phyloP scores from a whole-genome alignment of 805 yeast species.

The Hyphopichia homilentoma region DNA sequence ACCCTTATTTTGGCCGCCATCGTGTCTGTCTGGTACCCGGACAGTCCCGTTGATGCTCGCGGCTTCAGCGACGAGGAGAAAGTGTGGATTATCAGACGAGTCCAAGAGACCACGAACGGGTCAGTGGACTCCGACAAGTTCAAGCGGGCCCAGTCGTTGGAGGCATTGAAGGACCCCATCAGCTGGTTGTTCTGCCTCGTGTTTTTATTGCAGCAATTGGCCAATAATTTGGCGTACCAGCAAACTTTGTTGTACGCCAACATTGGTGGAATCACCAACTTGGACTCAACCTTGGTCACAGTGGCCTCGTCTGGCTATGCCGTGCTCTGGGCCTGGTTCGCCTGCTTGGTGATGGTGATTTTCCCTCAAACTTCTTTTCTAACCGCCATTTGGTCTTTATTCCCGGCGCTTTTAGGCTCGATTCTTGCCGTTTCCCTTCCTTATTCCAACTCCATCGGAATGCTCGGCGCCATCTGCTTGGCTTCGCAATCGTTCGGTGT shows the following conservation, averaged over 20 bases:
- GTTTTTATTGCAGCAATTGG: constrained; percentile 44
- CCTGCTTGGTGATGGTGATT: constrained; percentile 24
- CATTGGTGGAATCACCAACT: constrained; percentile 37
- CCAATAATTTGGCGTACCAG: constrained; percentile 52
- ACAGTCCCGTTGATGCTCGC: constrained; percentile 51
- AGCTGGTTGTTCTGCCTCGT: constrained; percentile 22
- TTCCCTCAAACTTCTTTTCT: constrained; percentile 36
- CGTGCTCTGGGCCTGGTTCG: constrained; percentile 36
- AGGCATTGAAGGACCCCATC: constrained; percentile 43
- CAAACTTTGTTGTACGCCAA: constrained; percentile 45
- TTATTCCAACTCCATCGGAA: constrained; percentile 40
- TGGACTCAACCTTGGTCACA: constrained; percentile 49
- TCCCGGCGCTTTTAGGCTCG: constrained; percentile 44
- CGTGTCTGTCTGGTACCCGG: constrained; percentile 44
- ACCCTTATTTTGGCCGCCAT: constrained; percentile 30
- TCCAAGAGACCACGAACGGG: constrained; percentile 30
- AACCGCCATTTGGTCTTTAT: constrained; percentile 27
- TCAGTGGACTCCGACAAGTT: constrained; percentile 40
- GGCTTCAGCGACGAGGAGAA: constrained; percentile 48
- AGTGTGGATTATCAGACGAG: constrained; percentile 42
- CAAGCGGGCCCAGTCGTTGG: constrained; percentile 48
- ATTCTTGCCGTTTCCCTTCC: constrained; percentile 44
- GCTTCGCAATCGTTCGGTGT: constrained; percentile 45
- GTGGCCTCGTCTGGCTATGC: constrained; percentile 53
- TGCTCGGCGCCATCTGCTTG: constrained; percentile 42